A percentile compares a stretch with the other conserved stretches of the same genome.
These are phyloP conservation scores for Penicillium sp. DNA, from an alignment of 2,329 filamentous ascomycete genomes.

Conservation along the genomic window DNA sequence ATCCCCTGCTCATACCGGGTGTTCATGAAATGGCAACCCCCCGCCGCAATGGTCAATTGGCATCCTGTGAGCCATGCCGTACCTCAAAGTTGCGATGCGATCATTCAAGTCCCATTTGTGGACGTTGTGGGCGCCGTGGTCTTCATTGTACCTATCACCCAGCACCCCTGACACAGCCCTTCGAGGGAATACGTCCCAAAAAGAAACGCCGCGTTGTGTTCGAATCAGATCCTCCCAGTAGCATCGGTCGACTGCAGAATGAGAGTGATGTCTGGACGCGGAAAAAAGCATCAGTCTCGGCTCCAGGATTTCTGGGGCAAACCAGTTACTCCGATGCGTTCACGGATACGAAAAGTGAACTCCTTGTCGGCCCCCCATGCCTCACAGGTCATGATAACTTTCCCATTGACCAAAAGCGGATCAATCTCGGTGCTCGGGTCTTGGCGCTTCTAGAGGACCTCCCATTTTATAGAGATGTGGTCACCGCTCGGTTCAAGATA, in stretches of 20 bases:
- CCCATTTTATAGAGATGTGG: slow-evolving; percentile 18
- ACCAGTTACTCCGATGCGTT: slow-evolving; percentile 21
- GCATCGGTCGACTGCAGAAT: not conserved
- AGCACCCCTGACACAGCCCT: not conserved
- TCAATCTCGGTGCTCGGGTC: slow-evolving; percentile 25
- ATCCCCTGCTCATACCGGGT: not conserved
- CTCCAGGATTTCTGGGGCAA: slow-evolving; percentile 14
- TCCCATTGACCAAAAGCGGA: slow-evolving; percentile 12
- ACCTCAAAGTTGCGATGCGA: slow-evolving; percentile 27
- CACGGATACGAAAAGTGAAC: slow-evolving; percentile 10
- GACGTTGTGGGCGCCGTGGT: slow-evolving; percentile 1
- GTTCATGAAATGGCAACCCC: not conserved
- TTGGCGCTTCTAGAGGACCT: slow-evolving; percentile 22
- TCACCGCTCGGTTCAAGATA: slow-evolving; percentile 13
- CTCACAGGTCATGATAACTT: not conserved
- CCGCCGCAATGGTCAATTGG: slow-evolving; percentile 10
- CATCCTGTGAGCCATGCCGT: slow-evolving; percentile 26
- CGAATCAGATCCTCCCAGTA: not conserved
- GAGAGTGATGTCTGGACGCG: not conserved
- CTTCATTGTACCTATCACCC: slow-evolving; percentile 3
- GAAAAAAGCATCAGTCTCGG: not conserved
- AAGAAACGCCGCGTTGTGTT: not conserved
- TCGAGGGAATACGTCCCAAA: not conserved
- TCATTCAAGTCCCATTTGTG: slow-evolving; percentile 10
- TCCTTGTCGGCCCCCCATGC: not conserved